A percentile compares a stretch with the other conserved stretches of the same genome.
phyloP scores from a whole-genome alignment of 177 flowering plant species.

The Vitis hybrid region DNA sequence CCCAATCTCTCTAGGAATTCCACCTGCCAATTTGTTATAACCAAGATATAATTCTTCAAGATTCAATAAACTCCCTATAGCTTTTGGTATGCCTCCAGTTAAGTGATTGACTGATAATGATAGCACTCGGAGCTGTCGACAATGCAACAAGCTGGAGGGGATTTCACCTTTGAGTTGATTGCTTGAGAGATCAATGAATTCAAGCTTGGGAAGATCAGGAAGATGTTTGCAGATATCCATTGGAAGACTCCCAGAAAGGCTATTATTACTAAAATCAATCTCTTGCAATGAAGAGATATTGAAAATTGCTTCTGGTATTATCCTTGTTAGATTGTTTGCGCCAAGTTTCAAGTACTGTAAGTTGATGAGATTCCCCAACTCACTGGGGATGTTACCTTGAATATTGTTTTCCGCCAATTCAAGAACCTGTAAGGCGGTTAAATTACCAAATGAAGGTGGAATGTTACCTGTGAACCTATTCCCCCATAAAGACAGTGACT shows the following conservation, averaged over 20 bases:
- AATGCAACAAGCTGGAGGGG: conserved; percentile 13
- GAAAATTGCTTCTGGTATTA: too few relatives aligned
- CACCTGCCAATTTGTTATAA: conserved; percentile 18
- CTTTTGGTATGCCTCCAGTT: conserved; percentile 15
- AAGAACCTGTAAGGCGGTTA: too few relatives aligned
- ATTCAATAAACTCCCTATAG: conserved; percentile 13
- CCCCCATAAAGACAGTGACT: too few relatives aligned
- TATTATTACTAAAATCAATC: too few relatives aligned
- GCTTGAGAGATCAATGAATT: conserved; percentile 4
- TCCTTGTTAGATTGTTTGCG: too few relatives aligned
- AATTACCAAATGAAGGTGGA: too few relatives aligned
- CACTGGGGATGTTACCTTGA: too few relatives aligned
- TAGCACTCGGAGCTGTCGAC: conserved; percentile 6
- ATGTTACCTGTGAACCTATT: too few relatives aligned
- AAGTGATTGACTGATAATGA: not conserved
- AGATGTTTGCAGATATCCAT: not conserved
- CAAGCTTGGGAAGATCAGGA: conserved; percentile 14
- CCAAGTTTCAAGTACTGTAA: too few relatives aligned
- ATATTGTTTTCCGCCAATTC: too few relatives aligned
- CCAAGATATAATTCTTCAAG: conserved; percentile 12
- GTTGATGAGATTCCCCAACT: too few relatives aligned
- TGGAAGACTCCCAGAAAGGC: conserved; percentile 18
- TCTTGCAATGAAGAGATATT: not conserved
- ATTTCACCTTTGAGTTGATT: conserved; percentile 21
- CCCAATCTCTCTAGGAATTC: conserved; percentile 17